These are phyloP conservation scores for Coemansia sp. DNA, from an alignment of 192 early-diverging fungal genomes.

Conservation along the genomic window DNA sequence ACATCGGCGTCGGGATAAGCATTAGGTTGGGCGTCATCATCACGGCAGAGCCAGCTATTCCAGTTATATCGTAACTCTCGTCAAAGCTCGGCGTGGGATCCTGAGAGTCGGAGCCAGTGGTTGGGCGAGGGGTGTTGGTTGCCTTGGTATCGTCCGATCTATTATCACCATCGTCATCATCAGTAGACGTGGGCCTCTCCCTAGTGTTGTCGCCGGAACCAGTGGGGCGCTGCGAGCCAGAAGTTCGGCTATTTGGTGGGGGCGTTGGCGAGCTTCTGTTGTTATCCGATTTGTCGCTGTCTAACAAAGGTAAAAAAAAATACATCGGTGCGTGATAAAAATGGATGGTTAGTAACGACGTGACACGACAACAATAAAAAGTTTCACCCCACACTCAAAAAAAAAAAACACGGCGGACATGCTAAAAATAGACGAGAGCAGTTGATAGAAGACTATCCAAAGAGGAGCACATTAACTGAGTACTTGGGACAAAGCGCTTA, in stretches of 20 bases:
- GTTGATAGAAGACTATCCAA: background rate
- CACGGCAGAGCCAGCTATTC: conserved; percentile 27
- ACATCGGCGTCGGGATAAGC: conserved; percentile 46
- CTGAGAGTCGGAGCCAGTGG: background rate
- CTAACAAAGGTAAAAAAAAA: conserved; percentile 1
- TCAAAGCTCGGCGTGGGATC: conserved; percentile 34
- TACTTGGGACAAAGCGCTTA: conserved; percentile 16
- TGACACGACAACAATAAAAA: conserved; percentile 1
- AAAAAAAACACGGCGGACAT: background rate
- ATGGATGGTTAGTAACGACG: background rate
- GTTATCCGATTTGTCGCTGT: conserved; percentile 4
- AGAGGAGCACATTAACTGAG: background rate
- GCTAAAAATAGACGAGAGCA: conserved; percentile 18
- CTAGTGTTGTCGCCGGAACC: conserved; percentile 15
- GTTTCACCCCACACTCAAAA: background rate
- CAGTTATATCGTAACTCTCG: conserved; percentile 45
- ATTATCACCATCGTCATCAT: background rate
- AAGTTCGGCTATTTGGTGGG: background rate
- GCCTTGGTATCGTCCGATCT: background rate
- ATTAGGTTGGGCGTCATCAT: conserved; percentile 39
- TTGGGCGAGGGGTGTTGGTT: background rate
- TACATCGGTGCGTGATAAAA: background rate
- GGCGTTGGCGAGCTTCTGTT: conserved; percentile 9
- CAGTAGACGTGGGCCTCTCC: conserved; percentile 15
- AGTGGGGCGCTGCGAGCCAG: conserved; percentile 4